These are phyloP conservation scores for Ogataea trehaloabstinens DNA, from an alignment of 805 yeast genomes.

Conservation along the genomic window DNA sequence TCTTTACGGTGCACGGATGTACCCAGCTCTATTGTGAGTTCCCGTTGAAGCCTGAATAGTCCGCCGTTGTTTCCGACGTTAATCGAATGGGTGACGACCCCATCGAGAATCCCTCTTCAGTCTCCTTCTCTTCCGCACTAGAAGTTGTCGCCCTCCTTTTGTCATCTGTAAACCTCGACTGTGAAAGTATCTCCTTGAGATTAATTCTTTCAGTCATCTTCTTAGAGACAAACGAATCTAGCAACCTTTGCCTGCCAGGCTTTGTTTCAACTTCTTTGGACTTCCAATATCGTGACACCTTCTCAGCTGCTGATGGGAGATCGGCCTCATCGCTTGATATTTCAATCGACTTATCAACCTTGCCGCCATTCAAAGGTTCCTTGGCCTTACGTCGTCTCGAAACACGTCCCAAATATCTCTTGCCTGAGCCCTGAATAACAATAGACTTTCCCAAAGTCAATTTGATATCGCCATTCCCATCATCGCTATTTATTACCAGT, in stretches of 20 bases:
- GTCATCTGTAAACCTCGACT: background rate
- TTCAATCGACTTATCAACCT: background rate
- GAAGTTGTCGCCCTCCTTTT: background rate
- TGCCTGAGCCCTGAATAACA: too few relatives aligned
- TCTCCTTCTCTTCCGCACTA: background rate
- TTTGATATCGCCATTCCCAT: too few relatives aligned
- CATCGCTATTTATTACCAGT: too few relatives aligned
- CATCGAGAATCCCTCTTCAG: background rate
- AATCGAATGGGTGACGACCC: constrained; percentile 1
- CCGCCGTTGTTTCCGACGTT: too few relatives aligned
- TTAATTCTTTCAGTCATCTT: background rate
- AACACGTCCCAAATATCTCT: too few relatives aligned
- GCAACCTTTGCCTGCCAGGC: too few relatives aligned
- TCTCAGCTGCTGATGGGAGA: background rate
- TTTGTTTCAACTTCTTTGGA: background rate
- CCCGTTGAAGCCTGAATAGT: too few relatives aligned
- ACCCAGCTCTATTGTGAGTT: too few relatives aligned
- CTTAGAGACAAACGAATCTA: background rate
- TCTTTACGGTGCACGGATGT: too few relatives aligned
- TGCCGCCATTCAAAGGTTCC: background rate
- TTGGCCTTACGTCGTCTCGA: too few relatives aligned
- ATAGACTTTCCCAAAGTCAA: too few relatives aligned
- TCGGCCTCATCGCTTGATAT: constrained; percentile 1
- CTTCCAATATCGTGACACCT: background rate
- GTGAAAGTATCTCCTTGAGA: background rate